Evolutionary conservation across 345 rosid genomes (phyloP).

Genomic region (Populus tremula): DNA sequence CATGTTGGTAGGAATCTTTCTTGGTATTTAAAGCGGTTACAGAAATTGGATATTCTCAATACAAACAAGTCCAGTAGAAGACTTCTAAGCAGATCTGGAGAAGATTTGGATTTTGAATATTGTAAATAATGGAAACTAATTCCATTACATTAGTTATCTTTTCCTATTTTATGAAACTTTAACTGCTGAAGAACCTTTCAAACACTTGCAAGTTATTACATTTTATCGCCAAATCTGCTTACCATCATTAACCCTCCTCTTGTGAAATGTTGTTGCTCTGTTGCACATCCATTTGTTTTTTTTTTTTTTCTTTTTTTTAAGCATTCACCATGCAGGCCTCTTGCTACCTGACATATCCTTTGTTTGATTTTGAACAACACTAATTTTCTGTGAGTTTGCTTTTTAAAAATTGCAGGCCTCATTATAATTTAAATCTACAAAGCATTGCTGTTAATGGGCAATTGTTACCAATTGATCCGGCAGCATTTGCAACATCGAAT

Average conservation of each 20-base stretch:
- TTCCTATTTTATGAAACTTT: neutral
- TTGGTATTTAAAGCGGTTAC: neutral
- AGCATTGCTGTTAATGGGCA: constrained; percentile 86
- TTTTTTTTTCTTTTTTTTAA: too few species aligned
- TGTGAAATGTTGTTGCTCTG: neutral
- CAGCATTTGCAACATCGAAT: constrained; percentile 69
- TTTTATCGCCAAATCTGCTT: neutral
- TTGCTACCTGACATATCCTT: neutral
- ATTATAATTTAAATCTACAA: constrained; percentile 86
- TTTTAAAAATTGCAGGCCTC: constrained; percentile 57
- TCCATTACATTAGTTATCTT: too few species aligned
- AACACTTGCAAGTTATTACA: neutral
- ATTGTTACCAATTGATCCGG: constrained; percentile 56
- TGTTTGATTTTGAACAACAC: neutral
- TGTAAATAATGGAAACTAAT: too few species aligned
- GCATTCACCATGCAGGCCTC: neutral
- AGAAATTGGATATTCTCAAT: constrained; percentile 4
- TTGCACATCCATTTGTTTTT: neutral
- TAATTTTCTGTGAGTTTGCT: constrained; percentile 15
- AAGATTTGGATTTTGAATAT: too few species aligned
- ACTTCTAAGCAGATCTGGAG: too few species aligned
- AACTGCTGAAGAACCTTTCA: neutral
- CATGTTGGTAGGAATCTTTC: neutral
- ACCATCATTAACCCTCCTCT: neutral
- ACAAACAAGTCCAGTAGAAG: neutral